Evolutionary conservation across 495 filamentous ascomycete genomes (phyloP).

Genomic region (Podospora conica): DNA sequence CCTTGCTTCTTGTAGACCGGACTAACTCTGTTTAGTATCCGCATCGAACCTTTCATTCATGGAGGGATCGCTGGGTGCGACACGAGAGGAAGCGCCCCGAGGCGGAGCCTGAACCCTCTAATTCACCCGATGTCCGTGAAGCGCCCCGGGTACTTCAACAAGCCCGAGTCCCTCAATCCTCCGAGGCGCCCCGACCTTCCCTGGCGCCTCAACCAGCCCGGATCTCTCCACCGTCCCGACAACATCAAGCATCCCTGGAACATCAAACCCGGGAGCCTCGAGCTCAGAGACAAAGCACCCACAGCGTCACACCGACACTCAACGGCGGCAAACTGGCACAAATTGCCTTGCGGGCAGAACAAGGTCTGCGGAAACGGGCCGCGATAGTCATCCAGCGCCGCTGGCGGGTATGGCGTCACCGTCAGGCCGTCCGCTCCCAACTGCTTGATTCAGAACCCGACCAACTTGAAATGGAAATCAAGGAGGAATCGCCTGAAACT

Average conservation of each 20-base stretch:
- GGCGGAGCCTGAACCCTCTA: not conserved
- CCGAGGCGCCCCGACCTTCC: not conserved
- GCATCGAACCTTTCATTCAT: slow-evolving; percentile 28
- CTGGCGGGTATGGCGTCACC: not conserved
- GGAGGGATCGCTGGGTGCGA: slow-evolving; percentile 29
- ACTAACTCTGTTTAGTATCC: slow-evolving; percentile 22
- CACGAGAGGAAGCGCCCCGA: not conserved
- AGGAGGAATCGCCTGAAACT: not conserved
- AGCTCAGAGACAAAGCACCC: not conserved
- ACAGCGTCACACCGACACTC: not conserved
- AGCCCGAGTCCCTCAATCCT: no score
- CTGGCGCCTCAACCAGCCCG: not conserved
- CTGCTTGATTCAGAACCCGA: not conserved
- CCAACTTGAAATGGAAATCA: not conserved
- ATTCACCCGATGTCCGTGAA: not conserved
- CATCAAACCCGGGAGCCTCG: not conserved
- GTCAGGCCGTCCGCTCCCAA: not conserved
- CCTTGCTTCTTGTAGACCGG: not conserved
- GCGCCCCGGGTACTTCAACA: not conserved
- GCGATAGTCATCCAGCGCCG: not conserved
- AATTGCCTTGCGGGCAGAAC: not conserved
- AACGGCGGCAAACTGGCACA: not conserved
- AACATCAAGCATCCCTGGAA: not conserved
- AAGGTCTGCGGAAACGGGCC: not conserved
- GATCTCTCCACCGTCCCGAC: not conserved